Evolutionary conservation across 2,329 filamentous ascomycete species (phyloP).

Genomic region (Biscogniauxia sp.): DNA sequence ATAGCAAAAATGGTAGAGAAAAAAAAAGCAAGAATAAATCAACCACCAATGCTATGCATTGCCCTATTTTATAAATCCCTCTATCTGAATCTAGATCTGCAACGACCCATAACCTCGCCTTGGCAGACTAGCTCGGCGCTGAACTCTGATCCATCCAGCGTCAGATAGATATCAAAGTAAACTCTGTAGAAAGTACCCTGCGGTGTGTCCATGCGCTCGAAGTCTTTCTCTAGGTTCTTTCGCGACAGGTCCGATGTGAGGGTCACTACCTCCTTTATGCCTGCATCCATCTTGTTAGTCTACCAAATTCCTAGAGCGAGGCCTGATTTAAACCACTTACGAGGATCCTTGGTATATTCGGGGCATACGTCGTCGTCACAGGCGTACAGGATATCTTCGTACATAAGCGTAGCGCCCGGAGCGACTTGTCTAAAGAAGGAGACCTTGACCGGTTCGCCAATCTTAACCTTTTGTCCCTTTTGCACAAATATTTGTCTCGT

Average conservation of each 20-base stretch:
- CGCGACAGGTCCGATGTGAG: slow-evolving; percentile 94
- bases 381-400: slow-evolving; percentile 96
- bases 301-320: slow-evolving; percentile 20
- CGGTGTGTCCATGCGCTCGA: slow-evolving; percentile 98
- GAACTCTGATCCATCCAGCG: slow-evolving; percentile 95
- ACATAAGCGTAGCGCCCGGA: slow-evolving; percentile 96
- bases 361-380: slow-evolving; percentile 98
- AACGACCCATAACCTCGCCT: slow-evolving; percentile 97
- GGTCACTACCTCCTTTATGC: slow-evolving; percentile 98
- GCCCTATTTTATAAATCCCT: slow-evolving; percentile 12
- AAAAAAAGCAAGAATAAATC: slow-evolving; percentile 21
- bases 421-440: slow-evolving; percentile 98
- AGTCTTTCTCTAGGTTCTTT: slow-evolving; percentile 99
- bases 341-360: slow-evolving; percentile 98
- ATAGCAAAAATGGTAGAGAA: slow-evolving; percentile 18
- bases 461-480: slow-evolving; percentile 98
- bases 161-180: slow-evolving; percentile 81
- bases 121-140: slow-evolving; percentile 98
- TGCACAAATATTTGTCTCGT: slow-evolving; percentile 98
- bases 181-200: slow-evolving; percentile 93
- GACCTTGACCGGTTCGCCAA: slow-evolving; percentile 97
- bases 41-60: slow-evolving; percentile 14
- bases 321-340: slow-evolving; percentile 59
- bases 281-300: slow-evolving; percentile 45
- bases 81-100: slow-evolving; percentile 81